Percentiles rank a stretch among this genome's conserved stretches.
phyloP scores from a whole-genome alignment of 2,329 filamentous ascomycete species.

The Pseudopithomyces chartarum region DNA sequence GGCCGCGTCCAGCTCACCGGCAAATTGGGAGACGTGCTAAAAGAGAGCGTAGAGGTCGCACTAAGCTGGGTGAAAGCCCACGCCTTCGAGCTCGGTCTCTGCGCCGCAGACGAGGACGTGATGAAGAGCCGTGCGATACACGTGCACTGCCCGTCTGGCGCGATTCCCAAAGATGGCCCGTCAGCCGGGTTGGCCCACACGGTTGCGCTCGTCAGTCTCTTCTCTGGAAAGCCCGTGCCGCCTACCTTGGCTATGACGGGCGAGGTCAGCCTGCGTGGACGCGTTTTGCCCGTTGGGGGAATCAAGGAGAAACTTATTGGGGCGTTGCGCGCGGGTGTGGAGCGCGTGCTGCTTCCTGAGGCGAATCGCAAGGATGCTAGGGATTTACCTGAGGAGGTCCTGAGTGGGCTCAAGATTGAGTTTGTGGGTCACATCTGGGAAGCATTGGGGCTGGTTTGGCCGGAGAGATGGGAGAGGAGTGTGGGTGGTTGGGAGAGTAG shows the following conservation, averaged over 20 bases:
- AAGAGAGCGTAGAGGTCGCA: slow-evolving; percentile 95
- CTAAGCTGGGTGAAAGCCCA: slow-evolving; percentile 97
- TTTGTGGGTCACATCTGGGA: slow-evolving; percentile 96
- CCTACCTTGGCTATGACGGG: slow-evolving; percentile 95
- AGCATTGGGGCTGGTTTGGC: slow-evolving; percentile 89
- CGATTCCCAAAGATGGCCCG: slow-evolving; percentile 90
- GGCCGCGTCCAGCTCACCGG: slow-evolving; percentile 94
- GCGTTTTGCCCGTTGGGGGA: slow-evolving; percentile 91
- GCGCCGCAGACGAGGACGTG: slow-evolving; percentile 82
- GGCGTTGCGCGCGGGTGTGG: slow-evolving; percentile 88
- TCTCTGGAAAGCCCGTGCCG: slow-evolving; percentile 82
- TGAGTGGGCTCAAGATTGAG: slow-evolving; percentile 82
- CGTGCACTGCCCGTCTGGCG: slow-evolving; percentile 92
- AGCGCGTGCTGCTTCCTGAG: slow-evolving; percentile 85
- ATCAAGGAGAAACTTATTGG: slow-evolving; percentile 99
- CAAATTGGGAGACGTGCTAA: slow-evolving; percentile 93
- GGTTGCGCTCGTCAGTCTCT: slow-evolving; percentile 88
- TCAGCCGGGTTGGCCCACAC: slow-evolving; percentile 90
- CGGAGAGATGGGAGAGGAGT: slow-evolving; percentile 76
- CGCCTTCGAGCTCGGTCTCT: slow-evolving; percentile 86
- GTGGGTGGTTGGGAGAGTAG: slow-evolving; percentile 72
- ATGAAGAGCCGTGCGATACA: slow-evolving; percentile 95
- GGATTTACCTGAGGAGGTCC: slow-evolving; percentile 89
- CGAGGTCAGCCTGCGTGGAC: slow-evolving; percentile 78
- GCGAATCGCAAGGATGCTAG: slow-evolving; percentile 91